Conservation (phyloP, 768 basidiomycete genomes). For the Scleroderma citrinum region DNA sequence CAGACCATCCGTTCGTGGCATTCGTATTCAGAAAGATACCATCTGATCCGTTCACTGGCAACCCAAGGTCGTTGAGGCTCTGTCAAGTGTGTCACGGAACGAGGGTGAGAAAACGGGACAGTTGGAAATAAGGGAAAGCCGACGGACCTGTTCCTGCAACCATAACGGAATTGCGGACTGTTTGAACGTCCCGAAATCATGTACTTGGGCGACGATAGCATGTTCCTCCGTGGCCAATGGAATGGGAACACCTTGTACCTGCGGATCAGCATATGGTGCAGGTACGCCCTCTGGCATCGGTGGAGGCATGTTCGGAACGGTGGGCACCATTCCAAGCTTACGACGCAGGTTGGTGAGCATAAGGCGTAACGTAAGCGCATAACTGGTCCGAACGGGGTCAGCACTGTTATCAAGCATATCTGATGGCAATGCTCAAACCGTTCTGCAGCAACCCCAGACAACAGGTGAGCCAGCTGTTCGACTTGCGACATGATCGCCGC, state of each 20-base stretch:
- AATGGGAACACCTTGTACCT: conserved; percentile 42
- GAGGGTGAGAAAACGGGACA: background rate
- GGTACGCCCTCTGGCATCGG: conserved; percentile 54
- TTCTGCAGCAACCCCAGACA: conserved; percentile 92
- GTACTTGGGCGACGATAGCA: conserved; percentile 63
- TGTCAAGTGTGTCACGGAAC: conserved; percentile 25
- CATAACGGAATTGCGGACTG: conserved; percentile 82
- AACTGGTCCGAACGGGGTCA: conserved; percentile 39
- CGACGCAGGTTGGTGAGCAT: conserved; percentile 91
- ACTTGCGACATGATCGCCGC: conserved; percentile 74
- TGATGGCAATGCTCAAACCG: conserved; percentile 39
- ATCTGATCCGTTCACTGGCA: conserved; percentile 89
- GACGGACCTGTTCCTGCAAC: conserved; percentile 83
- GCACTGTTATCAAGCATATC: background rate
- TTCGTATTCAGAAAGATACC: conserved; percentile 80
- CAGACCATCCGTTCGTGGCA: conserved; percentile 67
- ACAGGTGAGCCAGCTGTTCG: conserved; percentile 82
- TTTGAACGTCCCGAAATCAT: conserved; percentile 59
- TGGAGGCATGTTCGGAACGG: conserved; percentile 46
- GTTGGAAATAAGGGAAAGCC: background rate
- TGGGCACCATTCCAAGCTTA: conserved; percentile 67
- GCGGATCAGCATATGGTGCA: conserved; percentile 47
- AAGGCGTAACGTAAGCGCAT: conserved; percentile 85
- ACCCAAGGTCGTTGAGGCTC: conserved; percentile 83
- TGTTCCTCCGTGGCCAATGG: conserved; percentile 85